Evolutionary conservation across 768 basidiomycete genomes (phyloP).

Genomic region (Lactifluus piperatus): DNA sequence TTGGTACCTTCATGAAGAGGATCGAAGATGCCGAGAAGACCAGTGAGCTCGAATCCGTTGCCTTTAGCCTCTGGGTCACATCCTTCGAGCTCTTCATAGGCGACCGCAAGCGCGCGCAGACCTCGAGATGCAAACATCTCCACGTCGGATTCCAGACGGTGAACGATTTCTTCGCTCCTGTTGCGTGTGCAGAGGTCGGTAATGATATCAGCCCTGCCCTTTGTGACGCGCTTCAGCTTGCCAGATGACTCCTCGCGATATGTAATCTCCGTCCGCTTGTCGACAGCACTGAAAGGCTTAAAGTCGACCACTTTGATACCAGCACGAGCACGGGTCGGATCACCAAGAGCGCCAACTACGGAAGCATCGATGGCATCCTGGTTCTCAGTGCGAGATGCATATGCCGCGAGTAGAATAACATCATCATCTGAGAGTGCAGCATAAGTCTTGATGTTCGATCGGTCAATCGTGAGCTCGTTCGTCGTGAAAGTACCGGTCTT

Average conservation of each 20-base stretch:
- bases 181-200: too few species aligned
- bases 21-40: too few species aligned
- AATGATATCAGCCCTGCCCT: slow-evolving; percentile 99
- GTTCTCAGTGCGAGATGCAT: too few species aligned
- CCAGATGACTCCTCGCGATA: too few species aligned
- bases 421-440: slow-evolving; percentile 84
- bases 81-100: slow-evolving; percentile 86
- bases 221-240: too few species aligned
- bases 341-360: slow-evolving; percentile 71
- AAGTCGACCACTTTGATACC: slow-evolving; percentile 97
- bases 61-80: slow-evolving; percentile 79
- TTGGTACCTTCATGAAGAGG: slow-evolving; percentile 98
- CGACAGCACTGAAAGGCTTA: slow-evolving; percentile 99
- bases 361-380: slow-evolving; percentile 90
- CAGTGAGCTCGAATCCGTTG: too few species aligned
- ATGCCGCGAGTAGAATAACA: slow-evolving; percentile 88
- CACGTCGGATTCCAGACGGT: slow-evolving; percentile 87
- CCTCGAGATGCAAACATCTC: too few species aligned
- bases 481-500: too few species aligned
- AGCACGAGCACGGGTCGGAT: too few species aligned
- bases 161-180: slow-evolving; percentile 90
- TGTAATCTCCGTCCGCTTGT: slow-evolving; percentile 99
- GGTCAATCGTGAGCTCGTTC: too few species aligned
- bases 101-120: too few species aligned
- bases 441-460: too few species aligned